Evolutionary conservation across 257 asterid genomes (phyloP).

Genomic region (Salvia hispanica): DNA sequence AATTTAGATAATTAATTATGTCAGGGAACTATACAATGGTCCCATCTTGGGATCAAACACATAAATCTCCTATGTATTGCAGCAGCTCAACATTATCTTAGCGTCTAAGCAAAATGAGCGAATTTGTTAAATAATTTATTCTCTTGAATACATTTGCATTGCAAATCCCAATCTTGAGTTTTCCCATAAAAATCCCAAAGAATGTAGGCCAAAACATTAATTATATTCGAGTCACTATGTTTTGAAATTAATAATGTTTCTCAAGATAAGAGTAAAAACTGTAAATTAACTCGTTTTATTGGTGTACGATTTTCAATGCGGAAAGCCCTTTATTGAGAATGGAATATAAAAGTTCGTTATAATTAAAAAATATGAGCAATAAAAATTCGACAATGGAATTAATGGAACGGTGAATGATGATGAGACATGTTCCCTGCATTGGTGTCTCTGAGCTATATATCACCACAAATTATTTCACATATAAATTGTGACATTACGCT

Average conservation of each 20-base stretch:
- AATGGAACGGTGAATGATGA: conserved; percentile 27
- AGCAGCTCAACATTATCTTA: conserved; percentile 39
- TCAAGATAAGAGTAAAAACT: too few species aligned
- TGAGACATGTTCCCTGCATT: conserved; percentile 35
- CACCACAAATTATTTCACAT: conserved; percentile 13
- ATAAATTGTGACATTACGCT: not conserved
- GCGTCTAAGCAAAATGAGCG: conserved; percentile 49
- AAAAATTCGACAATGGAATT: not conserved
- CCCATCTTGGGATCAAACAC: conserved; percentile 50
- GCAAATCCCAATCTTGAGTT: conserved; percentile 49
- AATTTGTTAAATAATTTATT: not conserved
- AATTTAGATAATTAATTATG: conserved; percentile 2
- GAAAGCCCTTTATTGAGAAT: too few species aligned
- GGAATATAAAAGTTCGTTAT: too few species aligned
- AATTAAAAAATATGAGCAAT: too few species aligned
- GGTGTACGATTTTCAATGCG: too few species aligned
- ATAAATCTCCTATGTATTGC: conserved; percentile 23
- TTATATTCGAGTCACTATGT: not conserved
- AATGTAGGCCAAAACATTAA: conserved; percentile 33
- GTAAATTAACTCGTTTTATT: too few species aligned
- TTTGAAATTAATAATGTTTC: too few species aligned
- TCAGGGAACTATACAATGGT: conserved; percentile 36
- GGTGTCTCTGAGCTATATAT: conserved; percentile 16
- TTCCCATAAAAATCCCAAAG: conserved; percentile 42
- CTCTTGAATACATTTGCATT: conserved; percentile 9